Base-by-base conservation (phyloP, 1,139 yeast species). In the Yamadazyma blattariae region DNA sequence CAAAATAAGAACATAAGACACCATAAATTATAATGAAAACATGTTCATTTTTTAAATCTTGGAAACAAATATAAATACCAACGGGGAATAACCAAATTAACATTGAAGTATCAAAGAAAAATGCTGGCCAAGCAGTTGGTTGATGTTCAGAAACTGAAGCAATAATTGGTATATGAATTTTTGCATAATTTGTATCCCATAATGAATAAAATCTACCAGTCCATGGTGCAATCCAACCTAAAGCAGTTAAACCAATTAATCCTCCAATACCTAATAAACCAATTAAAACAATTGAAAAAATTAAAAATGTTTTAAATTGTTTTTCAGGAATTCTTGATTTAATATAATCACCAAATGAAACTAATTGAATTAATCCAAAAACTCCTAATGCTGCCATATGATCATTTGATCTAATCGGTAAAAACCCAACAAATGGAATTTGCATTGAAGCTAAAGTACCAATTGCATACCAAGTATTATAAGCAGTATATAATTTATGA, bases 81-180 rank as follows among this genome's bases (percentile, higher is more conserved):
- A 92, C 97, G 34, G 99, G 99, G 87, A 94, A 92, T 48, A 94
- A 73, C 98, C 98, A 94, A 51, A 92, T 86, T 63, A 94, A 72
- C 72, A 92, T 77, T 52, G 82, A 86, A 34, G 94, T 82, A 60
- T 94, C 99, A 59, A 92, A 88, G 74, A 88, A 92, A 64, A 92
- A 94, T 9, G 97, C 81, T 11, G 98, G 96, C 99, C 99, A 94
- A 10, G 98, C 96, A 17, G 98, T 92, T 40, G 99, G 99, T 70
- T 94, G 99, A 71, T 94, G 99, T 67, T 94, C 99, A 11, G 96
- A 87, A 34, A 94, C 99, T 3, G 97, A 90, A 1, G 98, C 98
- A 63, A 94, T 94, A 57, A 94, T 94, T 35, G 99, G 99, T 52
- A 94, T 94, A 59, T 94, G 98, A 47, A 92, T 86, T 69, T 89